Conservation (phyloP, 2,329 filamentous ascomycete species). For the Colletotrichum tropicicola region DNA sequence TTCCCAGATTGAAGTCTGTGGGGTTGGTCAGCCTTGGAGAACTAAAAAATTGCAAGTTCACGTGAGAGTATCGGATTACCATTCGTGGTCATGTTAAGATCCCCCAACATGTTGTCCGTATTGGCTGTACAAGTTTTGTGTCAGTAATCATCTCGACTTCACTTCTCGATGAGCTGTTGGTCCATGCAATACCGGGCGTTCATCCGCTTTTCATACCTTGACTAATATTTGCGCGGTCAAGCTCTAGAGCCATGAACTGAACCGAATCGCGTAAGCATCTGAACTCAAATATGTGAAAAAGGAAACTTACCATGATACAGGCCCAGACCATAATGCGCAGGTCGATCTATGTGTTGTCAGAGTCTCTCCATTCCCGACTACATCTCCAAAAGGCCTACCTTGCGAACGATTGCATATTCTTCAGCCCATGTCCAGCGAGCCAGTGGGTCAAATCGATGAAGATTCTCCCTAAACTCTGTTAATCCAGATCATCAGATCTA, state of each 20-base stretch:
- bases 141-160: background rate
- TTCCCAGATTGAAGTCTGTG: slow-evolving; percentile 2
- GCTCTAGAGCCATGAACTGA: slow-evolving; percentile 55
- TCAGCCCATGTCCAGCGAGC: slow-evolving; percentile 53
- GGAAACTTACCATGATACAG: slow-evolving; percentile 44
- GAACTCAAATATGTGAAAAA: background rate
- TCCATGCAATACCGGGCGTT: background rate
- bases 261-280: background rate
- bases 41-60: background rate
- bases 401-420: slow-evolving; percentile 47
- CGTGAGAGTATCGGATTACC: slow-evolving; percentile 42
- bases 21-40: background rate
- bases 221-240: slow-evolving; percentile 52
- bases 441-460: slow-evolving; percentile 56
- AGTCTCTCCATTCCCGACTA: too few species aligned
- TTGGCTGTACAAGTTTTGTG: background rate
- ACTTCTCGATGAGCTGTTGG: background rate
- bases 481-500: background rate
- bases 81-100: slow-evolving; percentile 50
- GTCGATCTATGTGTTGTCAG: too few species aligned
- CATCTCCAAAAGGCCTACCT: too few species aligned
- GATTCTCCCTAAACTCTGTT: slow-evolving; percentile 43
- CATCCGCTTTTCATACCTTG: slow-evolving; percentile 43
- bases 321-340: slow-evolving; percentile 54
- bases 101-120: slow-evolving; percentile 51